These are phyloP conservation scores for Voacanga thouarsii DNA, from an alignment of 257 asterid species.

Conservation along the genomic window DNA sequence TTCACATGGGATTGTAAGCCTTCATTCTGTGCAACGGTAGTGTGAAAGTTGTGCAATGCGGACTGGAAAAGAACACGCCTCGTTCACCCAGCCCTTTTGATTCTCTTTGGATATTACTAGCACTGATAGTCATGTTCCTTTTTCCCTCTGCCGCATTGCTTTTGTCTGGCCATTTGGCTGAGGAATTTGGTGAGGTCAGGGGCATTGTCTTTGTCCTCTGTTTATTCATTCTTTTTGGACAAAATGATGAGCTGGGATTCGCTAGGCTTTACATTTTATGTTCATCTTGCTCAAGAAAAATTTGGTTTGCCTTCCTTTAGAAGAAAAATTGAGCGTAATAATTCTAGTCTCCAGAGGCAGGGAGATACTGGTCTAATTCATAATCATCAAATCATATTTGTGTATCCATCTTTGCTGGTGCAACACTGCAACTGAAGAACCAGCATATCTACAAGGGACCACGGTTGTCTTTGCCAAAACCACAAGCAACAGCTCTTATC, in stretches of 20 bases:
- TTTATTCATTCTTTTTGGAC: no score
- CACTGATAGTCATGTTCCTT: not conserved
- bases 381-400: not conserved
- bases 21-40: not conserved
- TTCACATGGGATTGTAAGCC: constrained; percentile 19
- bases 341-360: not conserved
- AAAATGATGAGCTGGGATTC: not conserved
- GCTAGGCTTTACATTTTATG: not conserved
- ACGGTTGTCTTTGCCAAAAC: not conserved
- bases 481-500: not conserved
- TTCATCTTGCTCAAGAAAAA: not conserved
- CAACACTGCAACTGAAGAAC: not conserved
- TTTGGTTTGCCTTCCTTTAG: no score
- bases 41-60: not conserved
- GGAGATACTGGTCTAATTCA: not conserved
- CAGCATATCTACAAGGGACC: not conserved
- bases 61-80: not conserved
- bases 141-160: not conserved
- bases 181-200: not conserved
- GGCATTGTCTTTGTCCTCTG: not conserved
- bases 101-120: not conserved
- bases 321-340: no score
- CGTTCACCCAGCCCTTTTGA: not conserved
- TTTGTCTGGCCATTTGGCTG: not conserved
- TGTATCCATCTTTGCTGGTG: not conserved